Evolutionary conservation across 2,329 filamentous ascomycete species (phyloP).

Genomic region (Talaromyces sp.): DNA sequence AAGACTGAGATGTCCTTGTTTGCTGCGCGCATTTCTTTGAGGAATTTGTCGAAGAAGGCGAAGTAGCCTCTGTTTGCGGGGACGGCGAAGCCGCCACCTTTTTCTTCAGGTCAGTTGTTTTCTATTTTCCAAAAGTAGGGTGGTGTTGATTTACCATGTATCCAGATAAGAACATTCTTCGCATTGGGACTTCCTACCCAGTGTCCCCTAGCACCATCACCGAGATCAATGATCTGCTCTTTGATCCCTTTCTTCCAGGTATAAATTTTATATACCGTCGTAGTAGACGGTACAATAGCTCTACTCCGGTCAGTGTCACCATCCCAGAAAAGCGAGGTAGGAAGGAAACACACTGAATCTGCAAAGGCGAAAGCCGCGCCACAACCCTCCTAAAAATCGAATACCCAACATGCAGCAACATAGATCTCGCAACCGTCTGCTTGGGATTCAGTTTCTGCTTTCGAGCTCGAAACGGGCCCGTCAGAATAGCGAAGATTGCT

Average conservation of each 20-base stretch:
- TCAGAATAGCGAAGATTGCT: slow-evolving; percentile 15
- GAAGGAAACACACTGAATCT: slow-evolving; percentile 32
- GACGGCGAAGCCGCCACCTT: slow-evolving; percentile 58
- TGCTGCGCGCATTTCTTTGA: slow-evolving; percentile 41
- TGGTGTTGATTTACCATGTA: slow-evolving; percentile 31
- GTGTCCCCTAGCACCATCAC: slow-evolving; percentile 37
- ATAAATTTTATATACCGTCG: slow-evolving; percentile 13
- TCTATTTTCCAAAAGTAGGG: neutral
- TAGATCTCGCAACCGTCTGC: slow-evolving; percentile 27
- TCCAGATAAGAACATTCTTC: slow-evolving; percentile 42
- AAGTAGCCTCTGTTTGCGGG: slow-evolving; percentile 50
- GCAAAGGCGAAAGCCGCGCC: slow-evolving; percentile 28
- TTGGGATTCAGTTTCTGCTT: slow-evolving; percentile 19
- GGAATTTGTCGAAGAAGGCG: slow-evolving; percentile 48
- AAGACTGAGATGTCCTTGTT: slow-evolving; percentile 52
- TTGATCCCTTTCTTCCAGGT: slow-evolving; percentile 21
- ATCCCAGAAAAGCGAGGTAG: neutral
- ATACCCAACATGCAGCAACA: slow-evolving; percentile 38
- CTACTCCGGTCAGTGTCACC: neutral
- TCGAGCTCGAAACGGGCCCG: slow-evolving; percentile 17
- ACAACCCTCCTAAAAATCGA: slow-evolving; percentile 35
- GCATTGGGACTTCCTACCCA: slow-evolving; percentile 41
- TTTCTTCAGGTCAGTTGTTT: slow-evolving; percentile 1
- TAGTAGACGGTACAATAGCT: slow-evolving; percentile 10
- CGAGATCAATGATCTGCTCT: slow-evolving; percentile 33